These are phyloP conservation scores for Leucogyrophana mollusca DNA, from an alignment of 768 basidiomycete species.

Conservation along the genomic window DNA sequence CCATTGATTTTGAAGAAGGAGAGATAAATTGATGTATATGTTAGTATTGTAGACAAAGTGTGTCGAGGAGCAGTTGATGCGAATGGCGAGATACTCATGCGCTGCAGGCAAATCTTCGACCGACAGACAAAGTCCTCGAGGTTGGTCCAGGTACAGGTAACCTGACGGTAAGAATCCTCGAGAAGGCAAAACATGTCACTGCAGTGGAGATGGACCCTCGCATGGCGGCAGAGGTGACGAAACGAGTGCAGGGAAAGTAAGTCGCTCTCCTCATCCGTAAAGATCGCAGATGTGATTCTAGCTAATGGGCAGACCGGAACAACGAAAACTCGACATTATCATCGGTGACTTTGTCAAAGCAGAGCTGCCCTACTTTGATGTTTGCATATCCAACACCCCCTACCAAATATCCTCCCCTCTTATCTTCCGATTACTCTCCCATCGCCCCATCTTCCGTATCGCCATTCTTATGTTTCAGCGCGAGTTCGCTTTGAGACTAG, in stretches of 20 bases:
- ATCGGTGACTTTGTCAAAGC: conserved; percentile 98
- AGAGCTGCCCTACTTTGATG: conserved; percentile 97
- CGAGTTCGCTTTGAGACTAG: conserved; percentile 92
- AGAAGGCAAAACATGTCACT: conserved; percentile 88
- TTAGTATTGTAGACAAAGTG: conserved; percentile 65
- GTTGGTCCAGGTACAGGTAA: conserved; percentile 99
- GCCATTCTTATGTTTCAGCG: conserved; percentile 99
- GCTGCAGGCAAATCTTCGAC: conserved; percentile 82
- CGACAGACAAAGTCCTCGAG: conserved; percentile 95
- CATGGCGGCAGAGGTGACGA: conserved; percentile 97
- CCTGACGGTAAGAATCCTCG: conserved; percentile 88
- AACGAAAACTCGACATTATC: conserved; percentile 91
- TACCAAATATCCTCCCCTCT: conserved; percentile 99
- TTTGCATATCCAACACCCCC: conserved; percentile 98
- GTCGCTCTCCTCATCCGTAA: conserved; percentile 31
- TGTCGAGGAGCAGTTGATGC: conserved; percentile 2
- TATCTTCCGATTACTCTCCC: conserved; percentile 94
- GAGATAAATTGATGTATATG: background rate
- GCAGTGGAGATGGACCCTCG: conserved; percentile 98
- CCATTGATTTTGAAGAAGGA: background rate
- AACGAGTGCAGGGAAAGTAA: conserved; percentile 97
- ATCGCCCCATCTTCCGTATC: conserved; percentile 89
- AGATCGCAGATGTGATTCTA: background rate
- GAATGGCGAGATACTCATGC: conserved; percentile 4
- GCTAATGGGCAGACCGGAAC: conserved; percentile 79